Evolutionary conservation across 2,329 filamentous ascomycete species (phyloP).

Genomic region (Fusarium brachygibbosum): DNA sequence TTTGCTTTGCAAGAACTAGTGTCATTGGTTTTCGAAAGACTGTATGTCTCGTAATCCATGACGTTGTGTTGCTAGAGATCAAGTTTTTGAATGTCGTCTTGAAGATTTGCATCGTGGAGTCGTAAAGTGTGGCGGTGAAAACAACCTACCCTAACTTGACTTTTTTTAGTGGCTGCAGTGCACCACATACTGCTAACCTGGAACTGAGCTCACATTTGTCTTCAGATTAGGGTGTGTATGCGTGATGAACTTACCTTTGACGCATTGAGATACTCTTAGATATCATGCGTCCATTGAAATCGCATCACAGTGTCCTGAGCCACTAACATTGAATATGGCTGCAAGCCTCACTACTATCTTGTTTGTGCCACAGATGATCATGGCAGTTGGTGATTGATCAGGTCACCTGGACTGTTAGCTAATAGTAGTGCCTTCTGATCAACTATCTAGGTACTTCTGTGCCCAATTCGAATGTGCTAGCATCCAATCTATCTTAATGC

Average conservation of each 20-base stretch:
- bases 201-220: neutral
- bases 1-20: too few relatives aligned
- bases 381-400: neutral
- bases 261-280: neutral
- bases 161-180: neutral
- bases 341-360: slow-evolving; percentile 17
- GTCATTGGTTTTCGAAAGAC: neutral
- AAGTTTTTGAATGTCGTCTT: slow-evolving; percentile 1
- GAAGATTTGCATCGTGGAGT: neutral
- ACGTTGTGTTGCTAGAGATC: neutral
- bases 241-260: neutral
- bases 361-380: slow-evolving; percentile 1
- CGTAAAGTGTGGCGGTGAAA: slow-evolving; percentile 13
- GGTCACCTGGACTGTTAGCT: neutral
- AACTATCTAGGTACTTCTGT: slow-evolving; percentile 2
- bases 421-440: neutral
- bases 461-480: neutral
- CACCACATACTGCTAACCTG: neutral
- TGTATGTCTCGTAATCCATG: neutral
- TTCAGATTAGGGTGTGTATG: neutral
- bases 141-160: neutral
- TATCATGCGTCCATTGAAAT: neutral
- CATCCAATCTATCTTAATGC: neutral
- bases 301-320: neutral
- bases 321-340: slow-evolving; percentile 1